Percentiles rank a stretch among this genome's conserved stretches.
Evolutionary conservation across 495 filamentous ascomycete genomes (phyloP).

Genomic region (Talaromyces nanjingensis): DNA sequence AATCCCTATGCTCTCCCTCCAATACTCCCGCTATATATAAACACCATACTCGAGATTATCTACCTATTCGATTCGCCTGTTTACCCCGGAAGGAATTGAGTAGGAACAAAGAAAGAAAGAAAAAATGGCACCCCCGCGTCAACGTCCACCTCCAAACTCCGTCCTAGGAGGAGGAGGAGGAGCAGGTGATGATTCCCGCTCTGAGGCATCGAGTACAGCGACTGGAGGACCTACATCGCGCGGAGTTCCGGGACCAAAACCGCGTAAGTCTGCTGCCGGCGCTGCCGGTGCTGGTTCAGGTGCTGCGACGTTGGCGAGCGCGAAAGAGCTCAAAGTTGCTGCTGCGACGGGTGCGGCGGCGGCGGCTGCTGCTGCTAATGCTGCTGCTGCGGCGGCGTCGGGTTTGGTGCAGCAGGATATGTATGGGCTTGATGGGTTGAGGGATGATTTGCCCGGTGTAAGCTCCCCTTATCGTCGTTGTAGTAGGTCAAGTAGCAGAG

Average conservation of each 20-base stretch:
- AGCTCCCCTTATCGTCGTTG: neutral
- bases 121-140: constrained; percentile 41
- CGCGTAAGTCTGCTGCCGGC: constrained; percentile 21
- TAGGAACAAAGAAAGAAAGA: neutral
- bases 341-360: constrained; percentile 23
- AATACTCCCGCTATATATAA: neutral
- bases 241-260: constrained; percentile 25
- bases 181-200: constrained; percentile 43
- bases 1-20: neutral
- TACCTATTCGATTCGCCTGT: neutral
- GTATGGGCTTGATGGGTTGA: neutral
- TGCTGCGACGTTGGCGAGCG: constrained; percentile 8
- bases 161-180: constrained; percentile 6
- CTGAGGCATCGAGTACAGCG: constrained; percentile 43
- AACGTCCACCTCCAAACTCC: constrained; percentile 27
- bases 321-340: constrained; percentile 20
- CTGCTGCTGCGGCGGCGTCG: constrained; percentile 8
- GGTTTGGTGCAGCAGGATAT: neutral
- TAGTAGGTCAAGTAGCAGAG: too few species aligned
- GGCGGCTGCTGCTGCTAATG: constrained; percentile 13
- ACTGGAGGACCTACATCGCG: constrained; percentile 31
- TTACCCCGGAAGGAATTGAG: neutral
- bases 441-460: constrained; percentile 30
- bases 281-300: constrained; percentile 10
- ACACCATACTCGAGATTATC: neutral